A percentile compares a stretch with the other conserved stretches of the same genome.
phyloP scores from a whole-genome alignment of 805 yeast genomes.

The Priceomyces medius region DNA sequence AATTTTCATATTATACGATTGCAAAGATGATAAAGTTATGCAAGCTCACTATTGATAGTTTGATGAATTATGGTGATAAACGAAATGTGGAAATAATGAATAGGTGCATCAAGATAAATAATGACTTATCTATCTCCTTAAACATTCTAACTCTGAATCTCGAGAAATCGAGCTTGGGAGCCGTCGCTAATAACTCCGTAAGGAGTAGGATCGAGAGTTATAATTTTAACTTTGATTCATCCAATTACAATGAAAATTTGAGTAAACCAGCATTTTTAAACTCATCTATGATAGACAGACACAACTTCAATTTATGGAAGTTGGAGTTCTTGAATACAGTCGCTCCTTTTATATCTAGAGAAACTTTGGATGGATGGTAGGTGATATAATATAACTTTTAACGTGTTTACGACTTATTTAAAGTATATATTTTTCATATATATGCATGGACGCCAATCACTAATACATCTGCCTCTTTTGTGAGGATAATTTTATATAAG shows the following conservation, averaged over 20 bases:
- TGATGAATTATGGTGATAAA: conserved; percentile 16
- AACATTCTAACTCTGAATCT: conserved; percentile 30
- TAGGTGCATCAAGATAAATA: conserved; percentile 34
- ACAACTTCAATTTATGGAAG: conserved; percentile 17
- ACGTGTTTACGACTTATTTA: conserved; percentile 5
- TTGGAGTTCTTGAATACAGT: conserved; percentile 18
- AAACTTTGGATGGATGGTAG: conserved; percentile 39
- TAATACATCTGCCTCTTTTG: neutral
- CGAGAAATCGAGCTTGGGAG: conserved; percentile 24
- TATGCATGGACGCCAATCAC: neutral
- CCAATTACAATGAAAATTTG: neutral
- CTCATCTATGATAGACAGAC: conserved; percentile 3
- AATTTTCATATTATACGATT: conserved; percentile 31
- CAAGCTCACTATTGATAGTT: conserved; percentile 35
- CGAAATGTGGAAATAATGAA: conserved; percentile 25
- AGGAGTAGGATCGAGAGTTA: conserved; percentile 24
- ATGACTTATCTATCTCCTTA: conserved; percentile 35
- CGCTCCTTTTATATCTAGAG: conserved; percentile 28
- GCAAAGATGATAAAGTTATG: conserved; percentile 34
- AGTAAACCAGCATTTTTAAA: conserved; percentile 2
- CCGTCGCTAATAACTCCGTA: conserved; percentile 19
- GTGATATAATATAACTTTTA: conserved; percentile 4
- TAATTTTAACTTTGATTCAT: conserved; percentile 24
- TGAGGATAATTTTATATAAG: neutral
- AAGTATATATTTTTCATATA: conserved; percentile 1